phyloP scores from a whole-genome alignment of 352 stramenopile species.

The Paralagenidium karlingii region DNA sequence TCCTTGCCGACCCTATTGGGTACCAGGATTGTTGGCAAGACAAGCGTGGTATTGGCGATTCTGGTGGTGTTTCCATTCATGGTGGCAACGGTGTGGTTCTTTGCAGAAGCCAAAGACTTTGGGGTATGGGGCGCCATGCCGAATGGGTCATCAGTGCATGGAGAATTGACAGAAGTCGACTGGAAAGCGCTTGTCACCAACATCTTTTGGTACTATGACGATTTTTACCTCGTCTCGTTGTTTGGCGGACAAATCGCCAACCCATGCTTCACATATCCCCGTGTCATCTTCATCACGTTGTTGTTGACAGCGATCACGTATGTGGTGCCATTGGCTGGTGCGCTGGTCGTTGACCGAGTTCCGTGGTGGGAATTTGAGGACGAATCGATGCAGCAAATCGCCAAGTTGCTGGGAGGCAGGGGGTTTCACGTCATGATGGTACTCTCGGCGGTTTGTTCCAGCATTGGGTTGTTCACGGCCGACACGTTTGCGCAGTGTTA shows the following conservation, averaged over 20 bases:
- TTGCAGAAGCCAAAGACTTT: conserved; percentile 16
- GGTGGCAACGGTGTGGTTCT: too few relatives aligned
- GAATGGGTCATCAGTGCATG: too few relatives aligned
- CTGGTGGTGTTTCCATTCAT: too few relatives aligned
- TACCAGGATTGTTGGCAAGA: too few relatives aligned
- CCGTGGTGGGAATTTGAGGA: conserved; percentile 10
- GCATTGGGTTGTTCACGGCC: conserved; percentile 78
- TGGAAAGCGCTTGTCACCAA: too few relatives aligned
- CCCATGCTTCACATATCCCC: too few relatives aligned
- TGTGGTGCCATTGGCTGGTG: conserved; percentile 6
- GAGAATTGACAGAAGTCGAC: too few relatives aligned
- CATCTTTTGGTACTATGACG: too few relatives aligned
- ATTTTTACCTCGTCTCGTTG: too few relatives aligned
- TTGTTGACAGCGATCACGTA: conserved; percentile 14
- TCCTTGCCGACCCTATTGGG: too few relatives aligned
- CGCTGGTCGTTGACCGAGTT: conserved; percentile 2
- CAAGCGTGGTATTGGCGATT: too few relatives aligned
- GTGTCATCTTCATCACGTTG: conserved; percentile 14
- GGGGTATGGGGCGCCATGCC: conserved; percentile 16
- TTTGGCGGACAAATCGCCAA: too few relatives aligned
- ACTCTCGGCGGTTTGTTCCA: conserved; percentile 47
- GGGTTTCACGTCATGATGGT: conserved; percentile 74
- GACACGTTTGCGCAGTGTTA: conserved; percentile 81
- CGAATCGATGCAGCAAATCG: conserved; percentile 46
- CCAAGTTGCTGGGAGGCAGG: conserved; percentile 44